These are phyloP conservation scores for Sechiopsis laciniata DNA, from an alignment of 306 rosid species.

Conservation along the genomic window DNA sequence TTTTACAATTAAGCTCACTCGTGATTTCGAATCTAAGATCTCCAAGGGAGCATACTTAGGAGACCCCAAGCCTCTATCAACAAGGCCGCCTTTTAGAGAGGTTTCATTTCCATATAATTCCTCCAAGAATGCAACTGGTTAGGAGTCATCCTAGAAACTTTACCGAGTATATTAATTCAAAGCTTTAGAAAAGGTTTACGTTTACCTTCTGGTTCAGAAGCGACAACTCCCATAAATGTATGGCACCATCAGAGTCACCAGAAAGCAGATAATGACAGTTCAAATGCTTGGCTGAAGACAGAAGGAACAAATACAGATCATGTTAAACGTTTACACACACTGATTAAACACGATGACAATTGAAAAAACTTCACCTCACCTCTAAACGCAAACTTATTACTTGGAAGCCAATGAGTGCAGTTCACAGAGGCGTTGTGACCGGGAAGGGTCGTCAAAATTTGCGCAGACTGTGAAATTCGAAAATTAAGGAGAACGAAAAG, in stretches of 20 bases:
- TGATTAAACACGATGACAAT: background rate
- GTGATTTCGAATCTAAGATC: too few species aligned
- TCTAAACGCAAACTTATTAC: constrained; percentile 55
- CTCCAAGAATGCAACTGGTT: too few species aligned
- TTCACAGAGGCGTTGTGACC: constrained; percentile 81
- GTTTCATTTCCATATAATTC: too few species aligned
- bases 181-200: background rate
- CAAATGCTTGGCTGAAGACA: constrained; percentile 54
- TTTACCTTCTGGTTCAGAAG: constrained; percentile 61
- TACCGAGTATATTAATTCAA: too few species aligned
- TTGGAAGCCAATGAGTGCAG: constrained; percentile 94
- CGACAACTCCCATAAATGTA: constrained; percentile 69
- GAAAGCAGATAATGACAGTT: constrained; percentile 70
- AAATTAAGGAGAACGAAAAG: constrained; percentile 1
- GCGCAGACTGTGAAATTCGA: constrained; percentile 53
- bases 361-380: constrained; percentile 35
- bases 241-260: constrained; percentile 78
- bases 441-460: constrained; percentile 83
- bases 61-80: too few species aligned
- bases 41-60: too few species aligned
- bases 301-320: background rate
- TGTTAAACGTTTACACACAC: background rate
- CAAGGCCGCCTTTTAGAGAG: too few species aligned
- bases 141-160: too few species aligned
- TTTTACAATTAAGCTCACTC: too few species aligned